Percentiles rank a stretch among this genome's conserved stretches.
Evolutionary conservation across 305 asterid genomes (phyloP).

Genomic region (Fraxinus baroniana): DNA sequence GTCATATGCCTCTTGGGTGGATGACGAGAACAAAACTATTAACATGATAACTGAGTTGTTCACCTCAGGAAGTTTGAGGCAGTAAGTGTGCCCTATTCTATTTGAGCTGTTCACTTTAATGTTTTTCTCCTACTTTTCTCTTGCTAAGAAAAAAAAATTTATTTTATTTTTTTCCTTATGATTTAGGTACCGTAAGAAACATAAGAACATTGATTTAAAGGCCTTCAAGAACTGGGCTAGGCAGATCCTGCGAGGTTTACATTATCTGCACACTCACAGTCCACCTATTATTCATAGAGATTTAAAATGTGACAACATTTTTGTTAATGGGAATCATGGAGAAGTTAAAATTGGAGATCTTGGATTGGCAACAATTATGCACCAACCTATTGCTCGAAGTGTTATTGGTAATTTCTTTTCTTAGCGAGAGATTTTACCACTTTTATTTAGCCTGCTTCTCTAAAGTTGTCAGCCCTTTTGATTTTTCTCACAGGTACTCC

Average conservation of each 20-base stretch:
- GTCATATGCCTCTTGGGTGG: slow-evolving; percentile 69
- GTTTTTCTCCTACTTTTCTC: neutral
- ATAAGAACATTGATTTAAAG: slow-evolving; percentile 51
- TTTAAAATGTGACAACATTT: slow-evolving; percentile 73
- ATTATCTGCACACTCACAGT: slow-evolving; percentile 57
- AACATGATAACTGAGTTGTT: slow-evolving; percentile 73
- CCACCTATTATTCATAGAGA: slow-evolving; percentile 80
- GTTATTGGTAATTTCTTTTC: slow-evolving; percentile 52
- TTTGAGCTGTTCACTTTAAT: neutral
- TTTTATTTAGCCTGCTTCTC: neutral
- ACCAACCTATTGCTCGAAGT: slow-evolving; percentile 54
- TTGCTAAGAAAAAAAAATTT: neutral
- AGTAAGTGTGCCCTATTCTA: slow-evolving; percentile 40
- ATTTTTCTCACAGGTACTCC: slow-evolving; percentile 53
- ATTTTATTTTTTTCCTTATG: neutral
- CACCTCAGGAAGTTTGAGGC: slow-evolving; percentile 74
- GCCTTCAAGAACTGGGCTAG: slow-evolving; percentile 82
- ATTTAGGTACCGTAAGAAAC: slow-evolving; percentile 61
- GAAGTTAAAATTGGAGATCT: slow-evolving; percentile 78
- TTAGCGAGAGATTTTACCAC: slow-evolving; percentile 6
- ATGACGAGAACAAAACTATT: slow-evolving; percentile 59
- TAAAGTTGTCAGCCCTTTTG: slow-evolving; percentile 1
- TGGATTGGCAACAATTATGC: slow-evolving; percentile 70
- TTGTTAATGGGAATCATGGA: slow-evolving; percentile 74
- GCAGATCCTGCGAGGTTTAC: slow-evolving; percentile 70